Base-by-base conservation (phyloP, 2,329 filamentous ascomycete genomes). In the Fusarium drepaniforme region DNA sequence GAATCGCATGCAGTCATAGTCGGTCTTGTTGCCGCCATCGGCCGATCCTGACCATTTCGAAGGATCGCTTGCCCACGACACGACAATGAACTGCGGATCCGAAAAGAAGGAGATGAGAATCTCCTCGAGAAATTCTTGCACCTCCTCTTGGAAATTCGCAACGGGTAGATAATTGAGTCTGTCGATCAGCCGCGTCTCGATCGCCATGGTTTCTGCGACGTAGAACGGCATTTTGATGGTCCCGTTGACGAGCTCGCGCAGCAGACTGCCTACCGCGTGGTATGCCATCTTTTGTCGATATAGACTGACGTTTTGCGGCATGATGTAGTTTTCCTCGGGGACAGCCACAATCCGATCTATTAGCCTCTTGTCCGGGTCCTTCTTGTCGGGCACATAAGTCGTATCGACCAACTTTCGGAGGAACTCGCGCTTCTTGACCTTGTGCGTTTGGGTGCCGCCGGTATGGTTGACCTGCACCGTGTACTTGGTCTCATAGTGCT, bases 51-150 rank as follows among this genome's bases (percentile, higher is more conserved):
- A 71, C 40, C 49, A 63, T 21, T 68, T 37, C 1, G 71, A 69
- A 4, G 76, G 66, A 18, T 79, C 61, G 15, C 38, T 66, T 9
- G 77, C 77, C 77, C 77, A 79, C 2, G 77, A 78, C 2, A 79
- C 77, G 11, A 62, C 66, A 21, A 78, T 68, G 67, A 79, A 75
- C 42, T 78, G 76, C 13, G 77, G 77, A 57, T 79, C 72, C 0
- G 77, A 79, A 30, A 79, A 61, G 51, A 79, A 70, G 3, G 77
- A 79, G 8, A 79, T 8, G 1, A 79, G 21, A 13, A 79, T 78
- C 9, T 79, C 77, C n/a, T 79, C 77, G 8, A 79, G 78, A 8
- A 79, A 75, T n/a, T 67, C 64, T 23, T 78, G 76, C 3, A 79
- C 9, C 58, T 78, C 71, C 0, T 64, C 49, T 6, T 53, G 42